Evolutionary conservation across 1,139 yeast species (phyloP).

Genomic region (Kodamaea alishanica): DNA sequence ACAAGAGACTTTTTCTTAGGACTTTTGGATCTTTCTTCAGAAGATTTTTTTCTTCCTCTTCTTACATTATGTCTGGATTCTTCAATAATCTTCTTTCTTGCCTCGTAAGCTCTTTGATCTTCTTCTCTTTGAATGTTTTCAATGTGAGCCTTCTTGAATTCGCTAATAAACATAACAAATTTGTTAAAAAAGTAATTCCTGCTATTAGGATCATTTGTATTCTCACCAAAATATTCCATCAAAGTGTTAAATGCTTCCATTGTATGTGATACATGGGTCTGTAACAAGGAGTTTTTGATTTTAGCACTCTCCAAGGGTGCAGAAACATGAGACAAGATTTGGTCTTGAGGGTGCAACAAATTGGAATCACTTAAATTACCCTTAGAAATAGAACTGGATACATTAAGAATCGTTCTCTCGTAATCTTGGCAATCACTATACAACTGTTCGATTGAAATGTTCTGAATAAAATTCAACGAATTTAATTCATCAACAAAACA

Average conservation of each 20-base stretch:
- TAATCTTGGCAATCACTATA: slow-evolving; percentile 68
- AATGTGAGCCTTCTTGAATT: slow-evolving; percentile 44
- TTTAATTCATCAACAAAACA: slow-evolving; percentile 73
- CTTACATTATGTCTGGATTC: slow-evolving; percentile 17
- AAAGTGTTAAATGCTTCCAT: slow-evolving; percentile 52
- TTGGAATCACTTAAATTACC: slow-evolving; percentile 74
- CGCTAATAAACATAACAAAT: slow-evolving; percentile 35
- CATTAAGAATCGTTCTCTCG: slow-evolving; percentile 49
- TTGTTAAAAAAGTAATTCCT: slow-evolving; percentile 38
- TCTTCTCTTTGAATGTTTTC: slow-evolving; percentile 48
- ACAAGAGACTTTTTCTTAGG: slow-evolving; percentile 6
- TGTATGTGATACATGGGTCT: slow-evolving; percentile 53
- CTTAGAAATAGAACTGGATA: slow-evolving; percentile 52
- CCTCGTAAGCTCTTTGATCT: slow-evolving; percentile 40
- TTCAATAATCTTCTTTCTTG: slow-evolving; percentile 35
- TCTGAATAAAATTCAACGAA: slow-evolving; percentile 60
- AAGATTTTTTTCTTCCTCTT: slow-evolving; percentile 7
- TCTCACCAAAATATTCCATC: slow-evolving; percentile 84
- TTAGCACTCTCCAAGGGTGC: slow-evolving; percentile 62
- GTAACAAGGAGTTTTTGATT: slow-evolving; percentile 53
- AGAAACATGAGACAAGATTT: slow-evolving; percentile 44
- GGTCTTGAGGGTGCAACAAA: slow-evolving; percentile 75
- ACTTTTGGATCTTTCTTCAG: slow-evolving; percentile 7
- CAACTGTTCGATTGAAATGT: slow-evolving; percentile 72
- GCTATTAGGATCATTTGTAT: slow-evolving; percentile 51